These are phyloP conservation scores for Zygotorulaspora danielsina DNA, from an alignment of 805 yeast genomes.

Conservation along the genomic window DNA sequence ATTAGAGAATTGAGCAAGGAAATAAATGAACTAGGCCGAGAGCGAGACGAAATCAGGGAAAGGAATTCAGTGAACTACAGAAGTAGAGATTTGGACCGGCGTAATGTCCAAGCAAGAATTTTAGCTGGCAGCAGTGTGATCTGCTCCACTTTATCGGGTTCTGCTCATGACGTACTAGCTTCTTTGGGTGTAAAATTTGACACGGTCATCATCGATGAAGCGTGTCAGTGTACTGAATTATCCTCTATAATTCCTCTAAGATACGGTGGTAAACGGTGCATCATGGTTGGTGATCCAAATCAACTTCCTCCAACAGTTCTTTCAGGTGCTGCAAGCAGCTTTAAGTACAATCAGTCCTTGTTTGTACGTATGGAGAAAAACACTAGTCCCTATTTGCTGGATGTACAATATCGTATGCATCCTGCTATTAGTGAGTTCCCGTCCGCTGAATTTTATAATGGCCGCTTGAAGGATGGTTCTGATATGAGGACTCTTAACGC, in stretches of 20 bases:
- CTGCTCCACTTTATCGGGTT: constrained; percentile 88
- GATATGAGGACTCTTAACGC: constrained; percentile 56
- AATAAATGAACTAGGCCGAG: constrained; percentile 65
- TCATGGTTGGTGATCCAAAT: constrained; percentile 98
- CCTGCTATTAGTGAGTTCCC: constrained; percentile 88
- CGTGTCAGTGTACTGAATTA: constrained; percentile 93
- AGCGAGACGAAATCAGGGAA: constrained; percentile 77
- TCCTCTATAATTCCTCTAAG: constrained; percentile 88
- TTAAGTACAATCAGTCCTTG: constrained; percentile 81
- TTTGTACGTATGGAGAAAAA: constrained; percentile 88
- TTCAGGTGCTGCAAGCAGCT: constrained; percentile 78
- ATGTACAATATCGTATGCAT: constrained; percentile 97
- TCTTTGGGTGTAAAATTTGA: constrained; percentile 73
- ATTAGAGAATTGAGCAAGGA: constrained; percentile 54
- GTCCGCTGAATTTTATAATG: constrained; percentile 72
- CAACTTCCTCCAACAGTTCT: constrained; percentile 96
- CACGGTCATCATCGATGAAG: constrained; percentile 92
- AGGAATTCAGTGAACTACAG: constrained; percentile 61
- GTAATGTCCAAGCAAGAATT: constrained; percentile 69
- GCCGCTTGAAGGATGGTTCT: constrained; percentile 71
- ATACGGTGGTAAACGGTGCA: constrained; percentile 84
- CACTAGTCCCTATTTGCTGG: constrained; percentile 58
- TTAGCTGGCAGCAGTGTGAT: constrained; percentile 75
- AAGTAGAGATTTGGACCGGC: constrained; percentile 70
- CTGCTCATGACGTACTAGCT: constrained; percentile 84